Evolutionary conservation across 2,329 filamentous ascomycete genomes (phyloP).

Genomic region (Cladophialophora yegresii): DNA sequence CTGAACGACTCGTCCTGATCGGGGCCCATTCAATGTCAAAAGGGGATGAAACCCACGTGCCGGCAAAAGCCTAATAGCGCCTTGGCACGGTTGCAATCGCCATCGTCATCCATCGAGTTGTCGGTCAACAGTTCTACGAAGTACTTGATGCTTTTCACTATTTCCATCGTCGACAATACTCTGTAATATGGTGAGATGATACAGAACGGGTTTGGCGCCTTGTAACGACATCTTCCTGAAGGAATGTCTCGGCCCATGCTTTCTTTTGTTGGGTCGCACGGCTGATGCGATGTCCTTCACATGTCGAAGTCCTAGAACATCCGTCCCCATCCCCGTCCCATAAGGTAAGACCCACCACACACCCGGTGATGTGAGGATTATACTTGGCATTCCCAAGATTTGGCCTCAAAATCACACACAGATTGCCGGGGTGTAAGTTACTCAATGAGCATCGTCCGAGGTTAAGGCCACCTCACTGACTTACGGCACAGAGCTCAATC

Average conservation of each 20-base stretch:
- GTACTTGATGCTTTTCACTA: background rate
- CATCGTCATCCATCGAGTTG: background rate
- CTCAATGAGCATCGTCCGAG: no score
- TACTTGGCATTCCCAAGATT: background rate
- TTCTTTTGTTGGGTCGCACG: no score
- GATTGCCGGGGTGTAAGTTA: conserved; percentile 7
- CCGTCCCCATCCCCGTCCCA: no score
- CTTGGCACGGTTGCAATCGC: background rate
- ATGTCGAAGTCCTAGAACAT: background rate
- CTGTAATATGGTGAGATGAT: background rate
- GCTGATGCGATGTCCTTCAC: background rate
- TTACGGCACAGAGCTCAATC: background rate
- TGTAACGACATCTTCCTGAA: no score
- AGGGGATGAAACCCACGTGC: no score
- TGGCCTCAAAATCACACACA: conserved; percentile 6
- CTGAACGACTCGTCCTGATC: no score
- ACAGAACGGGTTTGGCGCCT: background rate
- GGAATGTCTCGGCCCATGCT: no score
- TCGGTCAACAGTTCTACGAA: background rate
- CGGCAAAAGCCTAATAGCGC: background rate
- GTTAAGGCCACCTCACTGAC: background rate
- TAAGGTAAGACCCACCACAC: background rate
- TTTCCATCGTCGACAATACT: background rate
- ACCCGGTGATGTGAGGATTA: background rate
- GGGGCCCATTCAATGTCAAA: no score